Conservation (phyloP, 2,329 filamentous ascomycete species). For the Colletotrichum tamarilloi region DNA sequence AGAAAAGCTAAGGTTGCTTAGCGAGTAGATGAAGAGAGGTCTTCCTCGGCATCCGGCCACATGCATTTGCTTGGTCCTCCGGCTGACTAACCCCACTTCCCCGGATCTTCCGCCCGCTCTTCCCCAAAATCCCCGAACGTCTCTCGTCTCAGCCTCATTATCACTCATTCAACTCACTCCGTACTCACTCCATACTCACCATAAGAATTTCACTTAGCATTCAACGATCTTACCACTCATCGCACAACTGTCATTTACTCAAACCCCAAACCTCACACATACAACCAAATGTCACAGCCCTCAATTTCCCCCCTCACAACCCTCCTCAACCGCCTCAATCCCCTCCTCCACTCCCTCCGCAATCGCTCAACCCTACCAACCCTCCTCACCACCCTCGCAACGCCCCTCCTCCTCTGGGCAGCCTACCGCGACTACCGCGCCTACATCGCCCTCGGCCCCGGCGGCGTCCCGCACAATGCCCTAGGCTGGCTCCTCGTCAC, state of each 20-base stretch:
- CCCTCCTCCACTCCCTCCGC: background rate
- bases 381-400: background rate
- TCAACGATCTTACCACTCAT: background rate
- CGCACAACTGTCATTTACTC: rapidly evolving
- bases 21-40: too few species aligned
- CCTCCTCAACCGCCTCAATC: background rate
- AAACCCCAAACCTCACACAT: background rate
- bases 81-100: conserved; percentile 4
- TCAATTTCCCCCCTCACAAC: too few species aligned
- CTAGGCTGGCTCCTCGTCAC: conserved; percentile 50
- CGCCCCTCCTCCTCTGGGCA: conserved; percentile 6
- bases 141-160: background rate
- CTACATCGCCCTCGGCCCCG: conserved; percentile 55
- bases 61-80: background rate
- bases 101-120: background rate
- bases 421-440: conserved; percentile 45
- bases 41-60: too few species aligned
- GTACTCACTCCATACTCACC: too few species aligned
- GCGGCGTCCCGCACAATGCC: conserved; percentile 55
- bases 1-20: too few species aligned
- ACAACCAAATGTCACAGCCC: background rate
- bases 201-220: background rate
- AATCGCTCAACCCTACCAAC: background rate
- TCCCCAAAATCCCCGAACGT: background rate
- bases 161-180: too few species aligned